These are phyloP conservation scores for Capniomyces stellatus DNA, from an alignment of 371 early-diverging fungal species.

Conservation along the genomic window DNA sequence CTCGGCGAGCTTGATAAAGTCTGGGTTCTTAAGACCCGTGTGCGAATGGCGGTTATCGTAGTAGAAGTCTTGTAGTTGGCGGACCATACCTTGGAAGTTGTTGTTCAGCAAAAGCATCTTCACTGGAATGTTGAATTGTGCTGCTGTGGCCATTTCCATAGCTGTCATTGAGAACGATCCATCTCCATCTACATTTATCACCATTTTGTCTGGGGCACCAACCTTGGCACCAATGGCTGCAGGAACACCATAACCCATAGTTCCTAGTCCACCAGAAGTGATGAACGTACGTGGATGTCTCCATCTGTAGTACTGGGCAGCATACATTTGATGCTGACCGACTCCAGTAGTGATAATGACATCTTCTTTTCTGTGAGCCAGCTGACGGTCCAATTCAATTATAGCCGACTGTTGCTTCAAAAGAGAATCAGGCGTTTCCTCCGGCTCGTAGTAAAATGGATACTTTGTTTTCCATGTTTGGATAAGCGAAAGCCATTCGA, in stretches of 20 bases:
- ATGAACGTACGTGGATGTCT: slow-evolving; percentile 72
- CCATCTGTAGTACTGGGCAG: slow-evolving; percentile 75
- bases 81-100: slow-evolving; percentile 98
- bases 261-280: slow-evolving; percentile 91
- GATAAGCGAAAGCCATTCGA: slow-evolving; percentile 66
- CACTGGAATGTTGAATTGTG: slow-evolving; percentile 88
- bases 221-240: slow-evolving; percentile 93
- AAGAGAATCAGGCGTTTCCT: slow-evolving; percentile 27
- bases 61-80: slow-evolving; percentile 96
- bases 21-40: slow-evolving; percentile 89
- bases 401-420: slow-evolving; percentile 87
- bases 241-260: slow-evolving; percentile 94
- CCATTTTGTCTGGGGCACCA: slow-evolving; percentile 76
- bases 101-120: slow-evolving; percentile 91
- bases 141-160: slow-evolving; percentile 90
- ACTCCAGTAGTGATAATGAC: slow-evolving; percentile 91
- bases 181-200: slow-evolving; percentile 94
- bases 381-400: slow-evolving; percentile 74
- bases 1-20: slow-evolving; percentile 92
- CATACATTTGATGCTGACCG: slow-evolving; percentile 98
- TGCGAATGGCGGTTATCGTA: slow-evolving; percentile 88
- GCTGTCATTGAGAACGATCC: slow-evolving; percentile 95
- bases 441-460: slow-evolving; percentile 58
- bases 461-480: slow-evolving; percentile 73
- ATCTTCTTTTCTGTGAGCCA: slow-evolving; percentile 62